Base-by-base conservation (phyloP, 2,329 filamentous ascomycete genomes). In the Elsinoe fawcettii region DNA sequence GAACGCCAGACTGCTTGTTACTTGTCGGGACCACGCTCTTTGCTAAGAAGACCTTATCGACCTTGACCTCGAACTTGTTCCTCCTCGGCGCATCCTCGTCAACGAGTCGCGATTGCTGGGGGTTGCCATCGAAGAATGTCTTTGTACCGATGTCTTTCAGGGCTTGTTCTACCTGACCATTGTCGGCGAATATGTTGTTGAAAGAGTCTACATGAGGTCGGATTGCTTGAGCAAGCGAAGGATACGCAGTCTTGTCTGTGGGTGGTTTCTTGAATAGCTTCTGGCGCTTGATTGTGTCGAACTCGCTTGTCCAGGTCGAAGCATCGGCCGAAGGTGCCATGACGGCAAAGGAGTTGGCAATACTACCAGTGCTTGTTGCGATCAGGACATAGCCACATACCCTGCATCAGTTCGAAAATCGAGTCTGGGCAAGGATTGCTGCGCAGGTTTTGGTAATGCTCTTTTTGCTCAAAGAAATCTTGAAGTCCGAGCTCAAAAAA, bases 191-290 rank as follows among this genome's bases (percentile, higher is more conserved):
- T 49, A 97, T 79, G 55, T 85, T 85, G 76, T 99, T 96, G 82
- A 96, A 99, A 5, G 93, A 93, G 67, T 96, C 86, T 65, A 97
- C 87, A 72, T 99, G 93, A 51, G 93, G 93, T 63, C 88, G 80
- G 59, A 97, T 85, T n/a, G 92, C 88, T 60, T 82, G 81, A 66
- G 91, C 86, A 49, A 99, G 82, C 20, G 87, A 81, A 12, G 93
- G 93, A 68, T 95, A 97, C 59, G 92, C 90, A 8, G 87, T 87
- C 64, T 83, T 86, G 69, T 97, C 91, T 67, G 82, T 86, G 0
- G 93, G 92, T 16, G 93, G 92, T 64, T 95, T 85, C 66, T 83
- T 80, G 72, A 99, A 99, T 20, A 99, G 86, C 55, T 88, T 81
- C 68, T 99, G 89, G 66, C 92, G 86, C 59, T 89, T 85, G 59